Percentiles rank a stretch among this genome's conserved stretches.
phyloP scores from a whole-genome alignment of 805 yeast species.

The Candida incommunis region DNA sequence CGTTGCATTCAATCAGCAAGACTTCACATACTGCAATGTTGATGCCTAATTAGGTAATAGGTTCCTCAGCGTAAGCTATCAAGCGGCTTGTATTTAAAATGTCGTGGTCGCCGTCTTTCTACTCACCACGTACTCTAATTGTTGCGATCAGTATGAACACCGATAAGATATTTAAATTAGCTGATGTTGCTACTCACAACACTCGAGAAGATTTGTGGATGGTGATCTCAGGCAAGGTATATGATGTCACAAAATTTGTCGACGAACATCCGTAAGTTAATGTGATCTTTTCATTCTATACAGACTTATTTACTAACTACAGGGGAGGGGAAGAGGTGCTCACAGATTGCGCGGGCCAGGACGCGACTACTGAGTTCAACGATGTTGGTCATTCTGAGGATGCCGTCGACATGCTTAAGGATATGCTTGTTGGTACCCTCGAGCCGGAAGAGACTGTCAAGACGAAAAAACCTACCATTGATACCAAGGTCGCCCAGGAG shows the following conservation, averaged over 20 bases:
- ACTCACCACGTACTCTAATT: not conserved
- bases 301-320: not conserved
- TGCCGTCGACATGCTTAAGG: conserved; percentile 64
- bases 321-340: conserved; percentile 74
- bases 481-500: conserved; percentile 1
- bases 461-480: conserved; percentile 8
- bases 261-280: conserved; percentile 40
- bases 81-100: not conserved
- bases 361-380: conserved; percentile 54
- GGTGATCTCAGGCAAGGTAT: conserved; percentile 55
- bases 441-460: conserved; percentile 34
- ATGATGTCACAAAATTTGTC: conserved; percentile 42
- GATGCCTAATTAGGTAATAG: not conserved
- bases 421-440: conserved; percentile 62
- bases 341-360: conserved; percentile 66
- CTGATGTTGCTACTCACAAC: conserved; percentile 32
- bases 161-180: conserved; percentile 19
- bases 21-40: not conserved
- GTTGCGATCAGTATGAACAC: conserved; percentile 2
- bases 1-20: not conserved
- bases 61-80: not conserved
- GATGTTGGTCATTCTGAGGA: conserved; percentile 98
- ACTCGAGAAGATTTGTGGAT: conserved; percentile 54
- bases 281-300: not conserved
- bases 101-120: too few species aligned